A percentile compares a stretch with the other conserved stretches of the same genome.
These are phyloP conservation scores for Phytophthora pini DNA, from an alignment of 352 stramenopile genomes.

Conservation along the genomic window DNA sequence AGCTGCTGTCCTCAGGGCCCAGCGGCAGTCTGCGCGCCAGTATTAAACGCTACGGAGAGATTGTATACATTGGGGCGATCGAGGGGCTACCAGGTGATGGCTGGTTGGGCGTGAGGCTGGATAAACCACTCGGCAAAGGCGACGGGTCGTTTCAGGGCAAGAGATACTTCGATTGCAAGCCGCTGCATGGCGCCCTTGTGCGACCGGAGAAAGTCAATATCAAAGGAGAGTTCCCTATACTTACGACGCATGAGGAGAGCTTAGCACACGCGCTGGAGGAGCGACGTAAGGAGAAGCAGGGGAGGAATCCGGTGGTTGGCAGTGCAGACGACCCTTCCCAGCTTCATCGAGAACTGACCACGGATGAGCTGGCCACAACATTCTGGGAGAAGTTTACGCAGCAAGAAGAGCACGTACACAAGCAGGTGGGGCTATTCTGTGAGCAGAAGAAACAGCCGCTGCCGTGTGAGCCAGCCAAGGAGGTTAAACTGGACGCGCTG, in stretches of 20 bases:
- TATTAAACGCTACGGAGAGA: slow-evolving; percentile 71
- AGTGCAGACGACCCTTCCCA: not conserved
- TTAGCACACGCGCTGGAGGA: slow-evolving; percentile 58
- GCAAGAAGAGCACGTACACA: slow-evolving; percentile 58
- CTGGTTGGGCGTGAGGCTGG: slow-evolving; percentile 78
- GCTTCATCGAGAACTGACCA: slow-evolving; percentile 46
- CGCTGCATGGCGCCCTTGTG: slow-evolving; percentile 74
- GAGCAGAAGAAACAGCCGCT: slow-evolving; percentile 68
- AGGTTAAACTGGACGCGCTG: slow-evolving; percentile 59
- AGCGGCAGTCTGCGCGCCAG: slow-evolving; percentile 55
- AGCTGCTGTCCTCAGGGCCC: slow-evolving; percentile 49
- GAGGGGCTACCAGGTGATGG: slow-evolving; percentile 57
- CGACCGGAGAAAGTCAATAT: slow-evolving; percentile 65
- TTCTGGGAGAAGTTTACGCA: slow-evolving; percentile 74
- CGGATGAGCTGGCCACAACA: slow-evolving; percentile 55
- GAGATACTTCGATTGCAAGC: slow-evolving; percentile 71
- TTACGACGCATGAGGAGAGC: slow-evolving; percentile 56
- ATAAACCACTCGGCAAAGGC: slow-evolving; percentile 80
- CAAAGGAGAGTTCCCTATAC: slow-evolving; percentile 58
- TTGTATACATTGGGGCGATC: slow-evolving; percentile 70
- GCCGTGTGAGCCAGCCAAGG: slow-evolving; percentile 43
- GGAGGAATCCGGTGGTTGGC: slow-evolving; percentile 10
- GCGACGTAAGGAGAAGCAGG: slow-evolving; percentile 51
- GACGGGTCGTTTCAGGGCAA: slow-evolving; percentile 60
- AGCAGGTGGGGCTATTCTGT: slow-evolving; percentile 56